Evolutionary conservation across 2,329 filamentous ascomycete genomes (phyloP).

Genomic region (Hypoxylon sp.): DNA sequence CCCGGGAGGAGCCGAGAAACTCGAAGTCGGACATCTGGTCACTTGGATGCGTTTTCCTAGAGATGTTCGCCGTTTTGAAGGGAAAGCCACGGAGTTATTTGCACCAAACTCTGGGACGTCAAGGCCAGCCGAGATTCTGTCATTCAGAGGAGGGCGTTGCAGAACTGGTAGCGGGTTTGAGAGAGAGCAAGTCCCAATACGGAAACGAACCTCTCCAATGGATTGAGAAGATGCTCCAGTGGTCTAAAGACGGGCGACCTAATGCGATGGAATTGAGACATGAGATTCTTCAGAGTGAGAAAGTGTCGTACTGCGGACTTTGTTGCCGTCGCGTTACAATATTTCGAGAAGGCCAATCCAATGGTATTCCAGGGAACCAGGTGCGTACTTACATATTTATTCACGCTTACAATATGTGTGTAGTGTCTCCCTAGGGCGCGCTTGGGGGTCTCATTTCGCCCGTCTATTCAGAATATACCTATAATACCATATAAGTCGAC

Average conservation of each 20-base stretch:
- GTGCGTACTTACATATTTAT: neutral
- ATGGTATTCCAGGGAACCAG: neutral
- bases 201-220: constrained; percentile 2
- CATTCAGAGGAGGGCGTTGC: neutral
- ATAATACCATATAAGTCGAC: neutral
- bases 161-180: neutral
- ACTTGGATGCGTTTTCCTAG: constrained; percentile 52
- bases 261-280: constrained; percentile 3
- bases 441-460: too few species aligned
- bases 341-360: neutral
- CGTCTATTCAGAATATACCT: too few species aligned
- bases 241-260: neutral
- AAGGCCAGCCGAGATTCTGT: constrained; percentile 1
- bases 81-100: constrained; percentile 4
- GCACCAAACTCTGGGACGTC: neutral
- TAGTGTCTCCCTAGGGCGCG: too few species aligned
- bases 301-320: neutral
- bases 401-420: too few species aligned
- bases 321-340: neutral
- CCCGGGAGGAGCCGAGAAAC: constrained; percentile 43
- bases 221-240: constrained; percentile 7
- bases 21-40: constrained; percentile 51
- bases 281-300: neutral
- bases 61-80: constrained; percentile 50
- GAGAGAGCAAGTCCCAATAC: neutral